These are phyloP conservation scores for Ogataea pini DNA, from an alignment of 805 yeast genomes.

Conservation along the genomic window DNA sequence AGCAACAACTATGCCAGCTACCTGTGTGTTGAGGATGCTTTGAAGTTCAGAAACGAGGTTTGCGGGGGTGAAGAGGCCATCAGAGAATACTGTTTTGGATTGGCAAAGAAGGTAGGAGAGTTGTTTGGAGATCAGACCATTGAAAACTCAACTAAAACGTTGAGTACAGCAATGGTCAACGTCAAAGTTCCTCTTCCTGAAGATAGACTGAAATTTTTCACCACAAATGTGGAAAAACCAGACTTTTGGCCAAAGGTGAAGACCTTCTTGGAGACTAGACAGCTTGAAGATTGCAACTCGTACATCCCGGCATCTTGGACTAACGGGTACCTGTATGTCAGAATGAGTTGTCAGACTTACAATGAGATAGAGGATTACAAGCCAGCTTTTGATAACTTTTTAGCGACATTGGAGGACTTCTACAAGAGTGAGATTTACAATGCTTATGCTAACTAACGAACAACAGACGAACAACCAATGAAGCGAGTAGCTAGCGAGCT, in stretches of 20 bases:
- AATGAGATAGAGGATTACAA: conserved; percentile 56
- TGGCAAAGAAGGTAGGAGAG: conserved; percentile 47
- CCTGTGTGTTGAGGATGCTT: conserved; percentile 47
- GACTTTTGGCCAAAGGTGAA: conserved; percentile 15
- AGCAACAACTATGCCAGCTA: conserved; percentile 49
- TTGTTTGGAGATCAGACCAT: conserved; percentile 41
- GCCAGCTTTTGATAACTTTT: conserved; percentile 44
- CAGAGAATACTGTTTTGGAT: conserved; percentile 43
- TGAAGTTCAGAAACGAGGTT: conserved; percentile 50
- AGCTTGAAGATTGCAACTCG: conserved; percentile 39
- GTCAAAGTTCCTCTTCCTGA: conserved; percentile 38
- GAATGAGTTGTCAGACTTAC: conserved; percentile 64
- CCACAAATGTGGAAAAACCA: conserved; percentile 3
- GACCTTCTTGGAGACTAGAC: conserved; percentile 20
- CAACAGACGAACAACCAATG: no score
- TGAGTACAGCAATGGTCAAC: conserved; percentile 46
- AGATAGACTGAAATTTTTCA: conserved; percentile 6
- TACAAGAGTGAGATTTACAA: neutral
- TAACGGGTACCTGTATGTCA: conserved; percentile 41
- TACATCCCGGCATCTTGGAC: conserved; percentile 49
- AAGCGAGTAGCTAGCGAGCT: no score
- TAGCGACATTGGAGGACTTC: conserved; percentile 32
- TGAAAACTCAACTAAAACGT: conserved; percentile 37
- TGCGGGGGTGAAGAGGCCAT: conserved; percentile 65
- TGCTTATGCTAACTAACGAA: conserved; percentile 3